Percentiles rank a stretch among this genome's conserved stretches.
These are phyloP conservation scores for Forsythia viridissima DNA, from an alignment of 257 asterid species.

Conservation along the genomic window DNA sequence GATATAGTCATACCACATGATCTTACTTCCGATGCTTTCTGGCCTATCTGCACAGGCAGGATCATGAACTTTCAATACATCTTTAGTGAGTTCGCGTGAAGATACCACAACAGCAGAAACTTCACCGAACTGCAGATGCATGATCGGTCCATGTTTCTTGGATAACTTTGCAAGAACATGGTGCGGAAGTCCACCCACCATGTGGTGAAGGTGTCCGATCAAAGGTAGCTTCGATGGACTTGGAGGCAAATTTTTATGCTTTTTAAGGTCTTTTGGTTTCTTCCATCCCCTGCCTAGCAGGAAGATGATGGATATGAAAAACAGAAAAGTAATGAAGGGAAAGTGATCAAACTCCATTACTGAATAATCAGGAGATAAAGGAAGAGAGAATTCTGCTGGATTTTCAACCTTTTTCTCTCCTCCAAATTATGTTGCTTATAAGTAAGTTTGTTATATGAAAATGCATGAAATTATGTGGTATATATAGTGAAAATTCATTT, in stretches of 20 bases:
- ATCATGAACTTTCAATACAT: conserved; percentile 6
- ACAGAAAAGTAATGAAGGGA: conserved; percentile 20
- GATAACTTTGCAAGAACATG: conserved; percentile 18
- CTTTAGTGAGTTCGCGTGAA: conserved; percentile 28
- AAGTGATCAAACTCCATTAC: conserved; percentile 19
- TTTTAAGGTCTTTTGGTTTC: not conserved
- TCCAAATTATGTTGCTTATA: not conserved
- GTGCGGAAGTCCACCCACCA: conserved; percentile 31
- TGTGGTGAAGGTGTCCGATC: conserved; percentile 43
- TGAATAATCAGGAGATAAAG: not conserved
- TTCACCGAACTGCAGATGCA: conserved; percentile 41
- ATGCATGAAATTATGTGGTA: too few species aligned
- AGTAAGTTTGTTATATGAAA: not conserved
- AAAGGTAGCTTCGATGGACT: conserved; percentile 35
- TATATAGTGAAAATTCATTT: too few species aligned
- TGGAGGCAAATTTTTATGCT: conserved; percentile 24
- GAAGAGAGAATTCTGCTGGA: too few species aligned
- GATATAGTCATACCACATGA: conserved; percentile 26
- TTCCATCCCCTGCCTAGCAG: not conserved
- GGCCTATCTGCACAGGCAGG: conserved; percentile 7
- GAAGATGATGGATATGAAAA: not conserved
- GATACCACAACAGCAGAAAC: conserved; percentile 36
- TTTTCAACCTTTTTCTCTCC: not conserved
- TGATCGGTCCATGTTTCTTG: conserved; percentile 37
- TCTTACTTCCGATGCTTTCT: conserved; percentile 11